Evolutionary conservation across 441 rosid genomes (phyloP).

Genomic region (Adansonia gregorii): DNA sequence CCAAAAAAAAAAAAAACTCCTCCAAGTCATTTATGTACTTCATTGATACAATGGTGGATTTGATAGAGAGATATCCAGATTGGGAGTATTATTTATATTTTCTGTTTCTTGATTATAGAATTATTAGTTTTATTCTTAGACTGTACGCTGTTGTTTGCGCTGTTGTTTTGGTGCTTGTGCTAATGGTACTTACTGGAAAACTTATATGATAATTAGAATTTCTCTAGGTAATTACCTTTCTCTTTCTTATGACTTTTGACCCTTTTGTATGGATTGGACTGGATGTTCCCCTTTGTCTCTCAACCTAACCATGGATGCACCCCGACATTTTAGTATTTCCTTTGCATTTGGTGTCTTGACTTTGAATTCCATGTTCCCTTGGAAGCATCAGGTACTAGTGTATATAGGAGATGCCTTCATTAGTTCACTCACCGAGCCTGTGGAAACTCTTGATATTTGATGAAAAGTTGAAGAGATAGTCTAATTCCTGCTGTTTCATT

Average conservation of each 20-base stretch:
- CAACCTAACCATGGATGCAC: neutral
- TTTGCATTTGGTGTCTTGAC: neutral
- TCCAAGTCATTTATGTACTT: neutral
- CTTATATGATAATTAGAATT: neutral
- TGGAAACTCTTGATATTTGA: slow-evolving; percentile 8
- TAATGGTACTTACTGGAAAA: neutral
- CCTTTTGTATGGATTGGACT: slow-evolving; percentile 3
- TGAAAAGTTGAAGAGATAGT: neutral
- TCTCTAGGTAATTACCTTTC: neutral
- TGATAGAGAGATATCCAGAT: slow-evolving; percentile 11
- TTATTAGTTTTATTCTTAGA: neutral
- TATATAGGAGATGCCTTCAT: neutral
- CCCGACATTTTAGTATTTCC: slow-evolving; percentile 3
- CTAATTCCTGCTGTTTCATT: neutral
- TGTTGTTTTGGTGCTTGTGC: neutral
- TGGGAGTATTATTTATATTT: neutral
- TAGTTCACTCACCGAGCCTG: neutral
- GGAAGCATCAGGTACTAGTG: neutral
- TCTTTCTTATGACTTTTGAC: slow-evolving; percentile 6
- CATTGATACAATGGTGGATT: neutral
- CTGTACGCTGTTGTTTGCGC: neutral
- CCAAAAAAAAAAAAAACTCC: too few species aligned
- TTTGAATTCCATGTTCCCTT: neutral
- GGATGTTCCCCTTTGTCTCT: neutral
- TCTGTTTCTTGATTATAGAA: neutral